Conservation (phyloP, 306 rosid species). For the Cucumis hystrix region DNA sequence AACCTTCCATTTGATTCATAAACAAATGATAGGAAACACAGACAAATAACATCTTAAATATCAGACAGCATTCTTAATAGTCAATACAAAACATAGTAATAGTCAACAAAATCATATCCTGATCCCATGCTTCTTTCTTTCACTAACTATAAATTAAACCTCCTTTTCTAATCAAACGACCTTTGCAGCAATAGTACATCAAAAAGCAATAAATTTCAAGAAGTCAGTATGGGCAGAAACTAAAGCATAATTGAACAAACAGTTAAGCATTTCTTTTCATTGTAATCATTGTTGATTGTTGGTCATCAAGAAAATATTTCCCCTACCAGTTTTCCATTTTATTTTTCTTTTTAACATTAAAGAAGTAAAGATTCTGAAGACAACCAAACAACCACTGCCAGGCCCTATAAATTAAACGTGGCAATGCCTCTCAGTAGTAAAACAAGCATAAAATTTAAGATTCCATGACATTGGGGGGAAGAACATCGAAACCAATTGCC, state of each 20-base stretch:
- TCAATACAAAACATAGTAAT: not conserved
- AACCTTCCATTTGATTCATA: not conserved
- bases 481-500: not conserved
- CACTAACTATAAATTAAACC: not conserved
- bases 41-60: not conserved
- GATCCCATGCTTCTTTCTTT: not conserved
- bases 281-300: conserved; percentile 30
- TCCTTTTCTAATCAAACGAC: not conserved
- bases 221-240: conserved; percentile 1
- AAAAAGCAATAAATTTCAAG: not conserved
- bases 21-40: not conserved
- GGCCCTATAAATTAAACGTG: not conserved
- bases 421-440: not conserved
- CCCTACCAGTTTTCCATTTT: not conserved
- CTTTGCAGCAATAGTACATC: not conserved
- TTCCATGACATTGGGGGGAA: not conserved
- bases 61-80: not conserved
- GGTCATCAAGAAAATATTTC: conserved; percentile 13
- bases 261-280: conserved; percentile 50
- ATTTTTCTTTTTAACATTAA: not conserved
- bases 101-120: not conserved
- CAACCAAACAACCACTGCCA: not conserved
- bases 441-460: not conserved
- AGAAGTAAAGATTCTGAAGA: not conserved
- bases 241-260: conserved; percentile 37